Evolutionary conservation across 805 yeast species (phyloP).

Genomic region (Candida corydali): DNA sequence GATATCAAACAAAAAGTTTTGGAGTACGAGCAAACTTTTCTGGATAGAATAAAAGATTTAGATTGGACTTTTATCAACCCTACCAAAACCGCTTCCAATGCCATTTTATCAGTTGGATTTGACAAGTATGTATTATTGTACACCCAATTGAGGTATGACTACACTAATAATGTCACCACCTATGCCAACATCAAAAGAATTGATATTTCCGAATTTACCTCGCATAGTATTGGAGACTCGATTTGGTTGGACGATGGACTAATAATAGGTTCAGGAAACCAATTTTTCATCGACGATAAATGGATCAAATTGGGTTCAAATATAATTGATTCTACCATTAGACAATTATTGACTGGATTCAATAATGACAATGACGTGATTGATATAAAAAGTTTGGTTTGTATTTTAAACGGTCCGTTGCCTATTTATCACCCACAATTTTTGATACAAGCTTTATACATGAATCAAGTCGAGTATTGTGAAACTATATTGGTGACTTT

Average conservation of each 20-base stretch:
- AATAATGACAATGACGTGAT: constrained; percentile 19
- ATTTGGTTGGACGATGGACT: constrained; percentile 81
- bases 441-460: constrained; percentile 67
- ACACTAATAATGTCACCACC: constrained; percentile 74
- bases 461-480: constrained; percentile 53
- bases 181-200: constrained; percentile 73
- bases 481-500: constrained; percentile 53
- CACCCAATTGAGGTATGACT: constrained; percentile 83
- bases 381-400: constrained; percentile 63
- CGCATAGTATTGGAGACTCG: constrained; percentile 84
- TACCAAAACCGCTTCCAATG: constrained; percentile 25
- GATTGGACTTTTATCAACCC: constrained; percentile 76
- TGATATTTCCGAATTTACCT: constrained; percentile 65
- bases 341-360: constrained; percentile 33
- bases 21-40: constrained; percentile 52
- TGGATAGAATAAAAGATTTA: constrained; percentile 52
- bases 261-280: constrained; percentile 87
- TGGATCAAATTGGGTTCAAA: constrained; percentile 31
- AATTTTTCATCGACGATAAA: constrained; percentile 77
- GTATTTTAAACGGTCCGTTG: constrained; percentile 81
- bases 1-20: constrained; percentile 63
- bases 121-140: constrained; percentile 57
- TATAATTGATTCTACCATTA: constrained; percentile 51
- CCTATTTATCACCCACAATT: constrained; percentile 92
- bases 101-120: constrained; percentile 80